A percentile compares a stretch with the other conserved stretches of the same genome.
These are phyloP conservation scores for Sanguinoderma infundibulare DNA, from an alignment of 1,284 basidiomycete species.

Conservation along the genomic window DNA sequence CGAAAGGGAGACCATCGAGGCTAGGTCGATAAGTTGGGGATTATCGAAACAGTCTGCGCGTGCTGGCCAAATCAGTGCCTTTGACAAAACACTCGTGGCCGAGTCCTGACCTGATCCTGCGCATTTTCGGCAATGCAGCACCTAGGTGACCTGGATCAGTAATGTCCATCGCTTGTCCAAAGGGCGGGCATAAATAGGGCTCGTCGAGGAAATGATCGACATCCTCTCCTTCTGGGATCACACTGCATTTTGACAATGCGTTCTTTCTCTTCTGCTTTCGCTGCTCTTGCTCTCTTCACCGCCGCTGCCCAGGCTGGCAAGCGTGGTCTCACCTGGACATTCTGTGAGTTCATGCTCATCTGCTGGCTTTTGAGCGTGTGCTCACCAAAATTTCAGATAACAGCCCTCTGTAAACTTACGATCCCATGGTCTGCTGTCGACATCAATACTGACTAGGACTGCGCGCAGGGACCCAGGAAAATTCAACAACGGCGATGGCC, in stretches of 20 bases:
- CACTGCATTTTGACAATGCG: background rate
- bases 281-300: slow-evolving; percentile 1
- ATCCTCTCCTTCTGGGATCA: background rate
- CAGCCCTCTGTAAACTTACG: background rate
- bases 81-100: background rate
- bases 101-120: background rate
- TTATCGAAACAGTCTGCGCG: background rate
- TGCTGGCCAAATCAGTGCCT: background rate
- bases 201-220: background rate
- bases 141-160: background rate
- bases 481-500: slow-evolving; percentile 2
- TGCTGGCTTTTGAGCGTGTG: background rate
- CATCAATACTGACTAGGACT: background rate
- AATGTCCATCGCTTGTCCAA: background rate
- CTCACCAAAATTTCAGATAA: background rate
- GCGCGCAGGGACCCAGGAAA: background rate
- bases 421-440: background rate
- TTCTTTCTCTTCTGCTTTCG: background rate
- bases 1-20: too few species aligned
- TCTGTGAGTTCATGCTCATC: background rate
- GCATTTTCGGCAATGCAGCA: background rate
- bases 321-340: slow-evolving; percentile 4
- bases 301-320: slow-evolving; percentile 1
- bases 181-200: background rate
- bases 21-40: too few species aligned